Conservation (phyloP, 1,284 basidiomycete genomes). For the Porogramme epimiltina region DNA sequence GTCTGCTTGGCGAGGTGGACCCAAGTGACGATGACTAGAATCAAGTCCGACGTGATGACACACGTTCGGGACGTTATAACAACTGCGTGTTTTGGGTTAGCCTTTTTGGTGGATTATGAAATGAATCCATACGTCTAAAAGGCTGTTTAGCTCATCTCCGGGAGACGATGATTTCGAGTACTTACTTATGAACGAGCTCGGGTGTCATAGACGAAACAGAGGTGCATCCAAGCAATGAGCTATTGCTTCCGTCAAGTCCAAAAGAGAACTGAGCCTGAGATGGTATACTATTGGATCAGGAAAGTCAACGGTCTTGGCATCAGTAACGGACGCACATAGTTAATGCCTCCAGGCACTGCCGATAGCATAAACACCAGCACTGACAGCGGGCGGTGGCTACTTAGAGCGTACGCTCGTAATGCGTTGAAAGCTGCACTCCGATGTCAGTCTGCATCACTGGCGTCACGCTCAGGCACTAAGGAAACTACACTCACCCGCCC, state of each 20-base stretch:
- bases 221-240: not conserved
- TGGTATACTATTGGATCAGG: no score
- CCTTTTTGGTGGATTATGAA: no score
- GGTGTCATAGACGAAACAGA: not conserved
- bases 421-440: conserved; percentile 6
- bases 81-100: no score
- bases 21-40: conserved; percentile 3
- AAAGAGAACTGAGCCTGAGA: not conserved
- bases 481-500: no score
- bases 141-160: no score
- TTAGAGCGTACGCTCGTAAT: conserved; percentile 9
- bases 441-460: no score
- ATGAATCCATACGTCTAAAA: no score
- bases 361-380: conserved; percentile 1
- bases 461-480: no score
- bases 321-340: conserved; percentile 7
- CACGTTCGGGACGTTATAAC: conserved; percentile 2
- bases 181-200: not conserved
- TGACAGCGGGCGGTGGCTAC: not conserved
- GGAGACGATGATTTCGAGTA: not conserved
- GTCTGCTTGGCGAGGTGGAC: not conserved
- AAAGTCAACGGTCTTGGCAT: no score
- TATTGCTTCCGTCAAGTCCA: not conserved
- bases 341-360: conserved; percentile 1
- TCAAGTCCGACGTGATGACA: conserved; percentile 1